Conservation (phyloP, 805 yeast species). For the Huiozyma naganishii region DNA sequence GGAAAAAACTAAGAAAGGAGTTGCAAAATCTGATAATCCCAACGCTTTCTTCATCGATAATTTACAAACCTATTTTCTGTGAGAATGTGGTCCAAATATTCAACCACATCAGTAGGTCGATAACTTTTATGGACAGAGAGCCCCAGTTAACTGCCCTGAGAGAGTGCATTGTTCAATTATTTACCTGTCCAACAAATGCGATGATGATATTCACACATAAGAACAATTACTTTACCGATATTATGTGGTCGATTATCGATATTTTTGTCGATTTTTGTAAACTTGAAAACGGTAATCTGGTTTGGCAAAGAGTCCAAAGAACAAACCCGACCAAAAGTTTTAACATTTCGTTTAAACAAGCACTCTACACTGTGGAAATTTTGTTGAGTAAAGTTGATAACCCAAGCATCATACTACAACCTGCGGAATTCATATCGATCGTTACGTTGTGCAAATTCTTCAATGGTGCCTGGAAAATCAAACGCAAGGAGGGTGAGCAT, state of each 20-base stretch:
- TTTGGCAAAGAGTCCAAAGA: constrained; percentile 27
- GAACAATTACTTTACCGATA: constrained; percentile 31
- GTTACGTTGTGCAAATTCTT: constrained; percentile 41
- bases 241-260: constrained; percentile 38
- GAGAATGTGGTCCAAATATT: constrained; percentile 45
- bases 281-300: constrained; percentile 27
- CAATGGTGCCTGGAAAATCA: constrained; percentile 47
- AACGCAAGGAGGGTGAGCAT: constrained; percentile 57
- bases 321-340: constrained; percentile 28
- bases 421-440: constrained; percentile 33
- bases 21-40: constrained; percentile 44
- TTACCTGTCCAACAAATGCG: constrained; percentile 81
- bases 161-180: constrained; percentile 71
- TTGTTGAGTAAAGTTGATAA: constrained; percentile 27
- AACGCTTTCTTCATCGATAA: constrained; percentile 40
- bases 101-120: constrained; percentile 37
- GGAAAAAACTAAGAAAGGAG: constrained; percentile 39
- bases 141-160: constrained; percentile 73
- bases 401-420: constrained; percentile 24
- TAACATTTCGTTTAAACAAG: constrained; percentile 27
- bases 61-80: constrained; percentile 38
- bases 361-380: constrained; percentile 27
- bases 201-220: constrained; percentile 31
- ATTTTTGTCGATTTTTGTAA: constrained; percentile 35
- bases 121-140: constrained; percentile 67